phyloP scores from a whole-genome alignment of 1,284 basidiomycete species.

The Melampsora americana region DNA sequence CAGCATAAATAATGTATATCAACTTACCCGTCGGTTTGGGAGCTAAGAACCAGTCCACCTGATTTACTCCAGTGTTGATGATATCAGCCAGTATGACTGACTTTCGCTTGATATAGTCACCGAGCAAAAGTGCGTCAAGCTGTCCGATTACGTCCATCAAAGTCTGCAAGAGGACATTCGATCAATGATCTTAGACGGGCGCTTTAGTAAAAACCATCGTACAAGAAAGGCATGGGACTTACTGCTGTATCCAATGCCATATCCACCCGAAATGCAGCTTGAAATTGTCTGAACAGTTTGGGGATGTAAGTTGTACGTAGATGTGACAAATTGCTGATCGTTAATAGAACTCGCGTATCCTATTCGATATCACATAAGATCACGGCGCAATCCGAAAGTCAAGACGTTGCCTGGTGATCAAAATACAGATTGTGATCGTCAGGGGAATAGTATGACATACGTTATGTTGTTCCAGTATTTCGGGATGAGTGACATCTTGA shows the following conservation, averaged over 20 bases:
- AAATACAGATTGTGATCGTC: no score
- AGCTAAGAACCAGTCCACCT: constrained; percentile 90
- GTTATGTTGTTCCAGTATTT: constrained; percentile 23
- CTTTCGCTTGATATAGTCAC: constrained; percentile 79
- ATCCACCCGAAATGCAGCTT: constrained; percentile 70
- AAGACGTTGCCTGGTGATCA: no score
- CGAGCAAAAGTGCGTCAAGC: constrained; percentile 81
- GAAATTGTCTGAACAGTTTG: constrained; percentile 73
- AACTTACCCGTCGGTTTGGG: constrained; percentile 53
- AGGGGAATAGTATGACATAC: constrained; percentile 5
- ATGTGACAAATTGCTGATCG: constrained; percentile 82
- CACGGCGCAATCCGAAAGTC: no score
- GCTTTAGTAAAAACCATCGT: neutral
- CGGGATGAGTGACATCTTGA: neutral
- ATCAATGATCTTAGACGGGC: neutral
- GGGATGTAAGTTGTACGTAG: constrained; percentile 71
- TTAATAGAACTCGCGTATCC: constrained; percentile 82
- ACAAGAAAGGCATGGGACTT: constrained; percentile 41
- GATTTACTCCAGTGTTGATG: constrained; percentile 73
- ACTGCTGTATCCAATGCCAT: constrained; percentile 73
- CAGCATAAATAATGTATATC: neutral
- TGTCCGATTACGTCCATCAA: constrained; percentile 73
- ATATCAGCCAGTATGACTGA: constrained; percentile 66
- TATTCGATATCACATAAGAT: constrained; percentile 51
- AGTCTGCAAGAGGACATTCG: constrained; percentile 57